Evolutionary conservation across 1,284 basidiomycete species (phyloP).

Genomic region (Bjerkandera adusta): DNA sequence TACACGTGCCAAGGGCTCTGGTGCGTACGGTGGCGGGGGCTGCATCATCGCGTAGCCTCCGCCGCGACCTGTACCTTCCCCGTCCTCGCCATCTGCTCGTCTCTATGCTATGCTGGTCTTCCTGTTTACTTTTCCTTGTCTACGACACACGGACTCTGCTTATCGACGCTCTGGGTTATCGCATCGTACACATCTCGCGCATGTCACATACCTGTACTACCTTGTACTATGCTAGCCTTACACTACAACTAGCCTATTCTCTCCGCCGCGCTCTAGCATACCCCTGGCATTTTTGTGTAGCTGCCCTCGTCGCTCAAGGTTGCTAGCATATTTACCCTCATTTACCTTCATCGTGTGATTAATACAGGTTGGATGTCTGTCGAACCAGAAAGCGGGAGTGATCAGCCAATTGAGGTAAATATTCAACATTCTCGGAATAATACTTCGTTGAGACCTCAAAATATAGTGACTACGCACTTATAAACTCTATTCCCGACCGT

Average conservation of each 20-base stretch:
- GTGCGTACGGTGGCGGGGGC: conserved; percentile 34
- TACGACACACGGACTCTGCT: background rate
- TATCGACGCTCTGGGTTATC: conserved; percentile 10
- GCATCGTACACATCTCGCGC: conserved; percentile 7
- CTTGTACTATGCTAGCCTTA: conserved; percentile 1
- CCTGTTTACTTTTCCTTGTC: conserved; percentile 1
- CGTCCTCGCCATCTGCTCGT: background rate
- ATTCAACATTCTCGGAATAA: no score
- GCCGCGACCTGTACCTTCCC: background rate
- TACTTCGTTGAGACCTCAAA: no score
- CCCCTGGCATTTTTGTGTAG: no score
- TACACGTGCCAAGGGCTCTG: conserved; percentile 66
- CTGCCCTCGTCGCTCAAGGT: no score
- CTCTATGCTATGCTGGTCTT: background rate
- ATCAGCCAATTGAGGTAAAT: no score
- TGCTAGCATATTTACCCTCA: no score
- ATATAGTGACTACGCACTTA: no score
- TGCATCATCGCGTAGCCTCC: conserved; percentile 25
- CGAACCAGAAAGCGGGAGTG: no score
- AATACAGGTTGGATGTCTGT: no score
- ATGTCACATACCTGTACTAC: conserved; percentile 12
- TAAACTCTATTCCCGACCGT: no score
- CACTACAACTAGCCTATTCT: background rate
- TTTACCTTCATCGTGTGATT: no score
- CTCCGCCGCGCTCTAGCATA: no score